Evolutionary conservation across 1,284 basidiomycete species (phyloP).

Genomic region (Mycosarcoma mackinlayi): DNA sequence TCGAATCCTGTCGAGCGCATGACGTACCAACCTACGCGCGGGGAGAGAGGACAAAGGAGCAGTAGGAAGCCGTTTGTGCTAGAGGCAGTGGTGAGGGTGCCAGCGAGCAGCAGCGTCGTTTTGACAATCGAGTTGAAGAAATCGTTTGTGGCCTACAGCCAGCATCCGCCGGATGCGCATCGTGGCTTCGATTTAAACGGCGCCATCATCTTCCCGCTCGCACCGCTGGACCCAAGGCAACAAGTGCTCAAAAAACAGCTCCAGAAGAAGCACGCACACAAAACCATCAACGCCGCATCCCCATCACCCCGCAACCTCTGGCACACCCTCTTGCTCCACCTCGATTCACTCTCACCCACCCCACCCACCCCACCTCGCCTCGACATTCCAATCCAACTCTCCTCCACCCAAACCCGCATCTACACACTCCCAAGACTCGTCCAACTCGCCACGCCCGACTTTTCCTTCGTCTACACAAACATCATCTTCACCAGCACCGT

Average conservation of each 20-base stretch:
- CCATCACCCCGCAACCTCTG: too few relatives aligned
- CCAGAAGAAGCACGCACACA: too few relatives aligned
- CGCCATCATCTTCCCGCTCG: constrained; percentile 69
- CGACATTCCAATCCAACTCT: not conserved
- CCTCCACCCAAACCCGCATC: constrained; percentile 68
- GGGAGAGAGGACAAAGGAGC: constrained; percentile 7
- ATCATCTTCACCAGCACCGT: constrained; percentile 72
- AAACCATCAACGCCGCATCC: not conserved
- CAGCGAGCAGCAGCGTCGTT: constrained; percentile 74
- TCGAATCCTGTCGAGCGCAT: constrained; percentile 39
- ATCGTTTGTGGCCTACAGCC: constrained; percentile 89
- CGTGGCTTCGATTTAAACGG: constrained; percentile 91
- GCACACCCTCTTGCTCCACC: not conserved
- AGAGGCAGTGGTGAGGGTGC: constrained; percentile 78
- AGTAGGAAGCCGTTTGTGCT: constrained; percentile 44
- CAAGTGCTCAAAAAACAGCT: too few relatives aligned
- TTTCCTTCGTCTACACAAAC: constrained; percentile 99
- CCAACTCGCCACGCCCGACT: constrained; percentile 94
- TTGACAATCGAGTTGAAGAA: constrained; percentile 83
- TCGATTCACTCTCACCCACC: not conserved
- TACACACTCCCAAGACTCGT: constrained; percentile 86
- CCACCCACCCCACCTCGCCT: not conserved
- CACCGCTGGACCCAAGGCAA: constrained; percentile 11
- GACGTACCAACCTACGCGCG: constrained; percentile 43
- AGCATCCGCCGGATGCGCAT: constrained; percentile 94